phyloP scores from a whole-genome alignment of 352 stramenopile genomes.

The Globisporangium ultimum region DNA sequence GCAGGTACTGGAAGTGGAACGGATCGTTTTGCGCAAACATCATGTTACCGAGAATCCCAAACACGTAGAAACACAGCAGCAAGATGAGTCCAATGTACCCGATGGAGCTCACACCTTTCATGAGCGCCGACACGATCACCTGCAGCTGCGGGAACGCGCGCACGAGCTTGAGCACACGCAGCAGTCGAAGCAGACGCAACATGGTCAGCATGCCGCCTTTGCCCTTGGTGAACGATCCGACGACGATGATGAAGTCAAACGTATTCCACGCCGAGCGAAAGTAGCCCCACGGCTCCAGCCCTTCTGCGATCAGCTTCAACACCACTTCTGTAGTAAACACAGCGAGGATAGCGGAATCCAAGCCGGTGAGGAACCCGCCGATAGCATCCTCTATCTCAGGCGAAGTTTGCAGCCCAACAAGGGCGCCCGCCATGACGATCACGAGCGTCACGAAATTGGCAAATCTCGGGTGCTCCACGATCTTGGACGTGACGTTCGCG shows the following conservation, averaged over 20 bases:
- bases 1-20: constrained; percentile 85
- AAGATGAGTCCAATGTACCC: constrained; percentile 89
- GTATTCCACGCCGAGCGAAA: constrained; percentile 77
- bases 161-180: constrained; percentile 88
- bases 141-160: constrained; percentile 82
- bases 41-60: constrained; percentile 90
- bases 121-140: constrained; percentile 89
- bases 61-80: constrained; percentile 89
- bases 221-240: constrained; percentile 63
- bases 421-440: constrained; percentile 67
- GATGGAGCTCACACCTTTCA: constrained; percentile 85
- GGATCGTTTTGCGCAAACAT: constrained; percentile 86
- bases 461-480: constrained; percentile 59
- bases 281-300: constrained; percentile 72
- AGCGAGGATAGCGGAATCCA: constrained; percentile 68
- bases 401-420: constrained; percentile 81
- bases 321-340: constrained; percentile 78
- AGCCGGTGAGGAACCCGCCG: constrained; percentile 31
- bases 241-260: constrained; percentile 85
- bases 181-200: constrained; percentile 72
- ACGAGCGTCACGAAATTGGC: constrained; percentile 73
- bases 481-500: constrained; percentile 30
- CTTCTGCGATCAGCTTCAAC: constrained; percentile 76
- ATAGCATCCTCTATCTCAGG: constrained; percentile 43
- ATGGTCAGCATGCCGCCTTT: constrained; percentile 81